phyloP scores from a whole-genome alignment of 2,329 filamentous ascomycete species.

The Epichloe aotearoae region DNA sequence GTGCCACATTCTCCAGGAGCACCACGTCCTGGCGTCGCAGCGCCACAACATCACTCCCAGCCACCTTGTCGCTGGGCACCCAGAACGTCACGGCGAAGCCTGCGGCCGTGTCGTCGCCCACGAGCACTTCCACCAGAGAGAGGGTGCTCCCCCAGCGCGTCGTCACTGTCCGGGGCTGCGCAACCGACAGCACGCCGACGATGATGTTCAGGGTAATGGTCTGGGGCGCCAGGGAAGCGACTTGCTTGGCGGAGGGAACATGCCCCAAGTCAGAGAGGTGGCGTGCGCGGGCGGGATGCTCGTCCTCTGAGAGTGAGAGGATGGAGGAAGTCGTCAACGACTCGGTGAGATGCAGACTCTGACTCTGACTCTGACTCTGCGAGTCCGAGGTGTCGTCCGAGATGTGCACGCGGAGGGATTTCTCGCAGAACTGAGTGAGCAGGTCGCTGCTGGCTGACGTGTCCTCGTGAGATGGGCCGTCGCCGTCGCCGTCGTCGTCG shows the following conservation, averaged over 20 bases:
- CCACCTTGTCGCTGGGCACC: constrained; percentile 37
- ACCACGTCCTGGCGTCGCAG: constrained; percentile 65
- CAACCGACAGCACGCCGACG: constrained; percentile 63
- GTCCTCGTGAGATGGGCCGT: background rate
- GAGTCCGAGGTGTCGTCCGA: constrained; percentile 47
- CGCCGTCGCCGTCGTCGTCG: background rate
- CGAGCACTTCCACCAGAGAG: constrained; percentile 60
- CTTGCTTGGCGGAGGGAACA: constrained; percentile 53
- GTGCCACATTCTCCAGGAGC: constrained; percentile 63
- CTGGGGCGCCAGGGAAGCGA: constrained; percentile 58
- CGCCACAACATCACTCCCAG: constrained; percentile 20
- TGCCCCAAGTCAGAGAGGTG: constrained; percentile 45
- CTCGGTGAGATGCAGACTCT: constrained; percentile 14
- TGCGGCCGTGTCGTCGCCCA: constrained; percentile 74
- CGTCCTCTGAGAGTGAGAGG: constrained; percentile 5
- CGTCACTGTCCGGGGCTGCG: constrained; percentile 51
- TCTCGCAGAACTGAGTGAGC: constrained; percentile 59
- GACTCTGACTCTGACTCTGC: constrained; percentile 14
- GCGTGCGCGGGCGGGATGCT: constrained; percentile 14
- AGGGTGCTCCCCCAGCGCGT: constrained; percentile 52
- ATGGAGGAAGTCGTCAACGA: constrained; percentile 13
- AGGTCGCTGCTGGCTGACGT: constrained; percentile 18
- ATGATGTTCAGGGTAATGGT: constrained; percentile 74
- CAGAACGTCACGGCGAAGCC: constrained; percentile 79
- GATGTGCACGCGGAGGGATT: constrained; percentile 60